Conservation (phyloP, 805 yeast species). For the Candida ficus region DNA sequence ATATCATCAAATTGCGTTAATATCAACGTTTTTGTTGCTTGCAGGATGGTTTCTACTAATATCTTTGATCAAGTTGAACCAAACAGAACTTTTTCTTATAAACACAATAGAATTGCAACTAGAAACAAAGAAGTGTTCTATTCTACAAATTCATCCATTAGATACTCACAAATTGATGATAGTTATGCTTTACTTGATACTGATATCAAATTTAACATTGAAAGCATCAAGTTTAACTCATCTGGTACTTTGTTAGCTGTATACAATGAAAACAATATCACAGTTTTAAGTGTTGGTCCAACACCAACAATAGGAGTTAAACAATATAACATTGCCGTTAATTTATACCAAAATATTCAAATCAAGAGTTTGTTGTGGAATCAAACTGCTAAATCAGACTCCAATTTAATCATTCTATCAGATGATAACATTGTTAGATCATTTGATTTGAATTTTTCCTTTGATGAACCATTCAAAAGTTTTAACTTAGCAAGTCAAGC, state of each 20-base stretch:
- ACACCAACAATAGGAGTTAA: conserved; percentile 7
- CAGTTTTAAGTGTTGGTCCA: conserved; percentile 29
- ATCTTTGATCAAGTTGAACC: neutral
- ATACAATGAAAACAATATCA: conserved; percentile 28
- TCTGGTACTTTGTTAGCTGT: conserved; percentile 40
- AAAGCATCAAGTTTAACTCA: conserved; percentile 32
- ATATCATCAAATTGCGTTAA: too few species aligned
- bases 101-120: conserved; percentile 15
- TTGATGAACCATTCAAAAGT: conserved; percentile 20
- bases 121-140: conserved; percentile 19
- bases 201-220: conserved; percentile 27
- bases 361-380: conserved; percentile 41
- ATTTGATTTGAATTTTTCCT: conserved; percentile 31
- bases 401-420: conserved; percentile 40
- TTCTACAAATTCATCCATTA: conserved; percentile 14
- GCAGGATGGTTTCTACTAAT: conserved; percentile 5
- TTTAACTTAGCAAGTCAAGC: conserved; percentile 16
- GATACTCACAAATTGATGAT: conserved; percentile 11
- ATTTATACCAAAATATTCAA: conserved; percentile 22
- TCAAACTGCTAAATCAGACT: conserved; percentile 35
- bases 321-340: conserved; percentile 27
- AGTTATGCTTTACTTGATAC: conserved; percentile 12
- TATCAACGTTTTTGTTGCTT: too few species aligned
- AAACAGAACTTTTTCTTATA: neutral
- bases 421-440: conserved; percentile 27